Conservation (phyloP, 495 filamentous ascomycete species). For the Penicillium steckii region DNA sequence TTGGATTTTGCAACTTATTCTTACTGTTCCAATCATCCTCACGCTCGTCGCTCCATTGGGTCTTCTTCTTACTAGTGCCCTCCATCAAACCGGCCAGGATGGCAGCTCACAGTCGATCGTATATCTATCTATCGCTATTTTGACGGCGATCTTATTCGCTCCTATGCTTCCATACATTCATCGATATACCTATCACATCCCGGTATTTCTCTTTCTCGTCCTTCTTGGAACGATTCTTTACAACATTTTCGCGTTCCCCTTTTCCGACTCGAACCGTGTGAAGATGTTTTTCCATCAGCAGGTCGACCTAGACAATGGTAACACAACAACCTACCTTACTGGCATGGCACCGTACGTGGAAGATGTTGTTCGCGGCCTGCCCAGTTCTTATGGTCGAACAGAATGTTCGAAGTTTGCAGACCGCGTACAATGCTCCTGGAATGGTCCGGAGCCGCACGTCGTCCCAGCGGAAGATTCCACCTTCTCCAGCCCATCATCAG, state of each 20-base stretch:
- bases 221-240: slow-evolving; percentile 79
- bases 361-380: slow-evolving; percentile 63
- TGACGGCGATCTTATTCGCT: slow-evolving; percentile 71
- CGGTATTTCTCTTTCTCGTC: slow-evolving; percentile 69
- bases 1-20: slow-evolving; percentile 83
- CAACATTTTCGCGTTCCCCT: slow-evolving; percentile 86
- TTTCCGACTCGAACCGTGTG: slow-evolving; percentile 71
- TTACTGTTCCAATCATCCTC: slow-evolving; percentile 73
- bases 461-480: slow-evolving; percentile 28
- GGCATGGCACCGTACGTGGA: slow-evolving; percentile 73
- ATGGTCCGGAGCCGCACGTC: slow-evolving; percentile 62
- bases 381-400: slow-evolving; percentile 62
- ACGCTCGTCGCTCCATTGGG: slow-evolving; percentile 72
- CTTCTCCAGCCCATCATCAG: slow-evolving; percentile 33
- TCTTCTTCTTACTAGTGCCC: slow-evolving; percentile 67
- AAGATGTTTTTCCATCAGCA: slow-evolving; percentile 87
- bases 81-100: slow-evolving; percentile 79
- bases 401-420: slow-evolving; percentile 12
- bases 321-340: slow-evolving; percentile 64
- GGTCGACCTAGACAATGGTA: slow-evolving; percentile 71
- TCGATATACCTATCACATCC: slow-evolving; percentile 79
- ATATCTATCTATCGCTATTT: slow-evolving; percentile 65
- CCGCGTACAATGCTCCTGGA: slow-evolving; percentile 69
- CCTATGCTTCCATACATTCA: slow-evolving; percentile 84
- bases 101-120: slow-evolving; percentile 64